phyloP scores from a whole-genome alignment of 2,329 filamentous ascomycete genomes.

The Ilyonectria robusta region DNA sequence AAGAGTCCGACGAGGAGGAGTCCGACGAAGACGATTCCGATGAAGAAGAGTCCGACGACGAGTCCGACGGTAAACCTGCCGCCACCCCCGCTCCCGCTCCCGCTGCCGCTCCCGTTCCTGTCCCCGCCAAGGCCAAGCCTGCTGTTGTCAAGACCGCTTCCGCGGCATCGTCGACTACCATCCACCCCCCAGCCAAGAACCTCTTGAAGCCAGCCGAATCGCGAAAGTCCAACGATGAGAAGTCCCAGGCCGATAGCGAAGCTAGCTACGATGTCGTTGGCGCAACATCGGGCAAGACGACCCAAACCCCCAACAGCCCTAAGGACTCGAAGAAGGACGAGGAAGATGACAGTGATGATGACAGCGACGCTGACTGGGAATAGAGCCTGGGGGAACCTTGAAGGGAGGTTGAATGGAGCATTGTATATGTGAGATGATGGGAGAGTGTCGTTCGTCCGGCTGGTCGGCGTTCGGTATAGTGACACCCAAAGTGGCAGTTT shows the following conservation, averaged over 20 bases:
- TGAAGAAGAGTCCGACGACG: constrained; percentile 46
- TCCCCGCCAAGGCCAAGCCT: constrained; percentile 45
- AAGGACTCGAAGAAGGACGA: constrained; percentile 69
- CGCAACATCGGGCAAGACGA: constrained; percentile 80
- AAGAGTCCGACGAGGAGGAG: constrained; percentile 78
- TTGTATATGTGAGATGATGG: constrained; percentile 32
- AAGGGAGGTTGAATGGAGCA: constrained; percentile 2
- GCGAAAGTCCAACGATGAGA: constrained; percentile 87
- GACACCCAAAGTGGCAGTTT: constrained; percentile 38
- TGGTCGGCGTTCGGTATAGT: constrained; percentile 52
- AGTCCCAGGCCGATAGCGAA: constrained; percentile 93
- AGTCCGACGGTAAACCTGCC: constrained; percentile 52
- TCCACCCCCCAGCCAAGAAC: constrained; percentile 65
- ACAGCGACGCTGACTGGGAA: constrained; percentile 81
- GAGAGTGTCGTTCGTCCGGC: constrained; percentile 43
- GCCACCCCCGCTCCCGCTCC: constrained; percentile 19
- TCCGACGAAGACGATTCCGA: constrained; percentile 72
- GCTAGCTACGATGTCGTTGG: constrained; percentile 96
- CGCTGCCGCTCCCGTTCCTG: constrained; percentile 33
- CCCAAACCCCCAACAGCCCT: constrained; percentile 80
- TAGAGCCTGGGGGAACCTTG: constrained; percentile 54
- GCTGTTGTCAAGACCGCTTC: constrained; percentile 60
- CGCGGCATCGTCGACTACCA: constrained; percentile 71
- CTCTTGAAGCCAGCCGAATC: constrained; percentile 74
- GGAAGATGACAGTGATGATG: constrained; percentile 55